Base-by-base conservation (phyloP, 768 basidiomycete genomes). In the Coprinellus micaceus region DNA sequence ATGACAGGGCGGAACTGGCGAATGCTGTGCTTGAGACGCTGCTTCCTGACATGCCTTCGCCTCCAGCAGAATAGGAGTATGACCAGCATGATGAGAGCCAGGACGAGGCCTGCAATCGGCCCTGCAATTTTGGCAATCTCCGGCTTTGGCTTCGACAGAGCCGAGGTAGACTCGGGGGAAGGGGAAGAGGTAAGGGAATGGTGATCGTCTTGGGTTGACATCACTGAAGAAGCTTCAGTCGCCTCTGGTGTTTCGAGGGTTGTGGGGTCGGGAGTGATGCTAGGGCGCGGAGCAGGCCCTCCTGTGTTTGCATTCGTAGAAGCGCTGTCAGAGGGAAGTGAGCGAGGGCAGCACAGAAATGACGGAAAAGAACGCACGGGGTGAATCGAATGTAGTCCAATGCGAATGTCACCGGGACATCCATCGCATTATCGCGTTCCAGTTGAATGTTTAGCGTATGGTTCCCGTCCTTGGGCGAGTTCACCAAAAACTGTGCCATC, bases 401-500 rank as follows among this genome's bases (percentile, higher is more conserved):
- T 15, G 56, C 52, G 51, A 61, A 52, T 5, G 52, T 52, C 48
- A 49, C 37, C 10, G 46, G 54, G 19, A 40, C 46, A 17, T 47
- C 48, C 36, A 37, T 45, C 10, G 21, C 40, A 12, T 52, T 46
- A 24, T 37, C 33, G 17, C 46, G 47, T 25, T 15, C 55, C 17
- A 48, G 52, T 24, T 58, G 51, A n/a, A 61, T 57, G 12, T 44
- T 58, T 12, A 61, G 48, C 10, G 40, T 54, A 41, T 59, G 60
- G 21, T 47, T 36, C 22, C 54, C 58, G 44, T 29, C 24, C 17
- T 13, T 33, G 13, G 26, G 17, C 5, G 48, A 50, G 15, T 29
- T 15, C 13, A 33, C 48, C 12, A n/a, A 13, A 28, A 50, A 50
- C 30, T 29, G 48, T 9, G 29, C 29, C 13, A 50, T 17, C 3